These are phyloP conservation scores for Daldinia bambusicola DNA, from an alignment of 495 filamentous ascomycete species.

Conservation along the genomic window DNA sequence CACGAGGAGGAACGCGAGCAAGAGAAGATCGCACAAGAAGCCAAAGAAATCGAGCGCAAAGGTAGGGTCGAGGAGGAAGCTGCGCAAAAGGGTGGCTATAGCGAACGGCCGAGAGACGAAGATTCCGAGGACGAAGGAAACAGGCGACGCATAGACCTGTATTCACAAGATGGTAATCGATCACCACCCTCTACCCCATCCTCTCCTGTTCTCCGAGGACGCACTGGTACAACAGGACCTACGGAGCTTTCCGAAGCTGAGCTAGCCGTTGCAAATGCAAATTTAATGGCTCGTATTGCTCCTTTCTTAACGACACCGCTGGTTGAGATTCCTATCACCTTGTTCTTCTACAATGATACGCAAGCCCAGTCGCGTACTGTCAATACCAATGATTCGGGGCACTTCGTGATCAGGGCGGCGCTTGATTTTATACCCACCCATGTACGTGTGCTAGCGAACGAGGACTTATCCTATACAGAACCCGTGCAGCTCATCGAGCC, in stretches of 20 bases:
- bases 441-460: constrained; percentile 85
- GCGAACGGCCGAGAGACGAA: constrained; percentile 53
- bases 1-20: constrained; percentile 60
- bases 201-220: constrained; percentile 50
- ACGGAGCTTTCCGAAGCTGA: constrained; percentile 73
- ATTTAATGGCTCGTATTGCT: constrained; percentile 84
- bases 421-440: constrained; percentile 92
- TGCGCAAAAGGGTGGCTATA: constrained; percentile 70
- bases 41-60: constrained; percentile 74
- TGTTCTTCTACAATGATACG: constrained; percentile 90
- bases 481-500: constrained; percentile 79
- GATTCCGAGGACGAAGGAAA: constrained; percentile 46
- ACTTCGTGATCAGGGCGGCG: constrained; percentile 80
- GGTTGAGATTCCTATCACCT: constrained; percentile 76
- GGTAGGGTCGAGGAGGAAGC: constrained; percentile 76
- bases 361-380: constrained; percentile 82
- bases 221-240: constrained; percentile 55
- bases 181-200: constrained; percentile 44
- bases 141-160: constrained; percentile 14
- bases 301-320: constrained; percentile 90
- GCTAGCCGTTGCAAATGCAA: constrained; percentile 79
- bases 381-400: constrained; percentile 83
- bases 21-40: constrained; percentile 74
- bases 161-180: constrained; percentile 34
- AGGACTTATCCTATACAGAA: constrained; percentile 81